Percentiles rank a stretch among this genome's conserved stretches.
phyloP scores from a whole-genome alignment of 345 rosid species.

The Corymbia maculata region DNA sequence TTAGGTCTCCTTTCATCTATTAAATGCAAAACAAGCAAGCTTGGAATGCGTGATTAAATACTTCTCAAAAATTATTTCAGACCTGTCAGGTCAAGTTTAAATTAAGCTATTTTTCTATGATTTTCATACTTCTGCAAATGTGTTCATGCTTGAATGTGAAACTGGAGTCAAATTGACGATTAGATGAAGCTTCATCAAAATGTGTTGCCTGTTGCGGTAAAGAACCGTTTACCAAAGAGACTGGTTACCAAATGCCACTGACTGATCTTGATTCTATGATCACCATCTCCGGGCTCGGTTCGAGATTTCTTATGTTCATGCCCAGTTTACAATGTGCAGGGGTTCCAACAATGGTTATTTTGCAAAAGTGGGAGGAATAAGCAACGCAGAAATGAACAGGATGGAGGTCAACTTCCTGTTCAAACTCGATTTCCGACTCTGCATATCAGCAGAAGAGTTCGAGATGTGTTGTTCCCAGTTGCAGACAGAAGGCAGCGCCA shows the following conservation, averaged over 20 bases:
- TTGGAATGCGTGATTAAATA: neutral
- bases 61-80: neutral
- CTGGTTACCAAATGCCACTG: neutral
- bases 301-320: neutral
- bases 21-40: neutral
- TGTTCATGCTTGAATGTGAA: neutral
- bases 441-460: slow-evolving; percentile 14
- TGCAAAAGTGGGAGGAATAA: slow-evolving; percentile 45
- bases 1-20: neutral
- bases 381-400: slow-evolving; percentile 37
- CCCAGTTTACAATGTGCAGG: slow-evolving; percentile 5
- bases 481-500: slow-evolving; percentile 1
- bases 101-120: neutral
- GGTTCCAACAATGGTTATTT: slow-evolving; percentile 25
- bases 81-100: neutral
- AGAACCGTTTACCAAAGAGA: neutral
- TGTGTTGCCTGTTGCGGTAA: neutral
- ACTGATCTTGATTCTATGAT: neutral
- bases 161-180: neutral
- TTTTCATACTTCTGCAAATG: neutral
- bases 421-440: slow-evolving; percentile 30
- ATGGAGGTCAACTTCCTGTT: slow-evolving; percentile 33
- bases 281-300: neutral
- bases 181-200: neutral
- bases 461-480: slow-evolving; percentile 10